Base-by-base conservation (phyloP, 352 stramenopile species). In the Globisporangium emineosum region DNA sequence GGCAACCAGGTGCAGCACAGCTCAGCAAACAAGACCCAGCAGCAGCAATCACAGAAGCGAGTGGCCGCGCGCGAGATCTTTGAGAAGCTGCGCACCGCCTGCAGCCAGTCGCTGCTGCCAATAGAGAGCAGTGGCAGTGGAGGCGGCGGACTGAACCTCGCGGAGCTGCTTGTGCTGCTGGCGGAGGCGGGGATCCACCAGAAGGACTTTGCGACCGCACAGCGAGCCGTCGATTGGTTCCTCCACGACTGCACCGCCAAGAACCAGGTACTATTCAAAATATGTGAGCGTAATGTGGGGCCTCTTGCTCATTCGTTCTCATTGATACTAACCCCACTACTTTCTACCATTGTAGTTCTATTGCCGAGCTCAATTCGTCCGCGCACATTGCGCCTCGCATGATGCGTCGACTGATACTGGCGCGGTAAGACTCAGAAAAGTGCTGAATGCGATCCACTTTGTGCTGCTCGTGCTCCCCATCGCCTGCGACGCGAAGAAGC, bases 301-400 rank as follows among this genome's bases (percentile, higher is more conserved):
- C 37, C 5, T 45, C 37, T 33, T 9, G 30, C 9, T 33, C 30
- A 33, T 33, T 42, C 19, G 35, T 42, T 13, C 35, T 7, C 19
- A n/a, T n/a, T 45, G 37, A n/a, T 5, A n/a, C 17, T 37, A 56
- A 40, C 27, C 1, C 33, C 25, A 1, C 3, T 3, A 27, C 19
- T 52, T 17, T 52, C 5, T 76, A 23, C 65, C 17, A 13, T 6
- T 2, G 2, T 53, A 92, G 86, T 97, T 97, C 70, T 93, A 90
- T 66, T 97, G 88, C 67, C 81, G 91, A 53, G 79, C 84, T 5
- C 81, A 92, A 58, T 91, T 98, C 32, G 80, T 91, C 7, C 87
- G 81, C 2, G 89, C 90, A 3, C 80, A 84, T 15, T 91, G 78
- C 45, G 68, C 76, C 10, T 79, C 83, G 1, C 60, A 84, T 9